These are phyloP conservation scores for Amaranthus hypochondriacus DNA, from an alignment of 148 eudicot genomes.

Conservation along the genomic window DNA sequence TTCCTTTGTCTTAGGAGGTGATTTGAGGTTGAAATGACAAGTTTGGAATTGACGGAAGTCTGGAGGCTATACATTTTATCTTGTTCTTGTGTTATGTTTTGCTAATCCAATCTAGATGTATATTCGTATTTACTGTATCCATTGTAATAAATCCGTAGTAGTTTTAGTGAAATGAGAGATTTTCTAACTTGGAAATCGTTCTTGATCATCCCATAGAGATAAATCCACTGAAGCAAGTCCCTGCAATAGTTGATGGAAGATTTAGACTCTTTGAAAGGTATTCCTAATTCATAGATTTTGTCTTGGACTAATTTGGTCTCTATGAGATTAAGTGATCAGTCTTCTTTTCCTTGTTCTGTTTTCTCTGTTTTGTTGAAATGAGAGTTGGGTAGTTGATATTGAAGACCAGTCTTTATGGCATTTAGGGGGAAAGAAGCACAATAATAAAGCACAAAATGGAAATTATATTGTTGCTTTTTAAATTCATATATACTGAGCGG, in stretches of 20 bases:
- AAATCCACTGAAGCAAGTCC: constrained; percentile 71
- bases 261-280: constrained; percentile 91
- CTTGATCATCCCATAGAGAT: constrained; percentile 39
- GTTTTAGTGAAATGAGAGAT: neutral
- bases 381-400: too few species aligned
- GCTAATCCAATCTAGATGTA: neutral
- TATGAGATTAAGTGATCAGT: neutral
- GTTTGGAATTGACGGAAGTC: neutral
- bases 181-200: constrained; percentile 3
- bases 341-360: neutral
- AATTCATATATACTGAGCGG: too few species aligned
- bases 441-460: too few species aligned
- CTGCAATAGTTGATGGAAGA: constrained; percentile 76
- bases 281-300: neutral
- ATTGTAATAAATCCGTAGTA: neutral
- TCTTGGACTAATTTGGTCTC: neutral
- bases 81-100: neutral
- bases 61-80: neutral
- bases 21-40: neutral
- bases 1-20: neutral
- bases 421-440: too few species aligned
- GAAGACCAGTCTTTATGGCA: too few species aligned
- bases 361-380: neutral
- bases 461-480: too few species aligned
- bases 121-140: neutral